A percentile compares a stretch with the other conserved stretches of the same genome.
Conservation (phyloP, 2,329 filamentous ascomycete species). For the Colletotrichum plurivorum region DNA sequence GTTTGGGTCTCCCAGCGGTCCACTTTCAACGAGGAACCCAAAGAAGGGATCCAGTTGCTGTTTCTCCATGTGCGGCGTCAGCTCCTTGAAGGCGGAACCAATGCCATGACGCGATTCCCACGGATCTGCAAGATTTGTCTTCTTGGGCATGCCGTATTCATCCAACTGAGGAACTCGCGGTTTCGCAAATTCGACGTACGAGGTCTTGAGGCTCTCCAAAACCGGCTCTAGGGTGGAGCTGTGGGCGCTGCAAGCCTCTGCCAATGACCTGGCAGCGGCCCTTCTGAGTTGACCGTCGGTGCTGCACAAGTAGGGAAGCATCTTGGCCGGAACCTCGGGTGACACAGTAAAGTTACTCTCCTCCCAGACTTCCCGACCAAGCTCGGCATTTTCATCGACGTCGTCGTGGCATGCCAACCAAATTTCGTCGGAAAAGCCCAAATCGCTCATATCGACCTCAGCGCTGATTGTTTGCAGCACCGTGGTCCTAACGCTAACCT, state of each 20-base stretch:
- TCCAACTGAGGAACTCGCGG: slow-evolving; percentile 88
- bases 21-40: slow-evolving; percentile 86
- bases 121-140: slow-evolving; percentile 87
- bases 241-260: slow-evolving; percentile 77
- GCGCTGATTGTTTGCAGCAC: slow-evolving; percentile 91
- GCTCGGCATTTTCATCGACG: slow-evolving; percentile 85
- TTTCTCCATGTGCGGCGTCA: slow-evolving; percentile 78
- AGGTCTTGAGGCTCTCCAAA: slow-evolving; percentile 75
- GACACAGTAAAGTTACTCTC: slow-evolving; percentile 86
- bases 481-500: slow-evolving; percentile 84
- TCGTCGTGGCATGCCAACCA: slow-evolving; percentile 96
- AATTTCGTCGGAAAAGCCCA: slow-evolving; percentile 88
- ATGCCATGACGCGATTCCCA: slow-evolving; percentile 95
- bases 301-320: slow-evolving; percentile 84
- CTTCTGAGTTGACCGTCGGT: slow-evolving; percentile 86
- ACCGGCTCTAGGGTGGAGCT: slow-evolving; percentile 72
- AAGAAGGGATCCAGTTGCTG: slow-evolving; percentile 83
- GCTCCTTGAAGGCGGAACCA: slow-evolving; percentile 86
- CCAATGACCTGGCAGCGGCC: slow-evolving; percentile 85
- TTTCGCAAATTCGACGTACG: slow-evolving; percentile 85
- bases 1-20: slow-evolving; percentile 88
- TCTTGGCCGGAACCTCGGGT: slow-evolving; percentile 73
- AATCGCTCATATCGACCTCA: slow-evolving; percentile 91
- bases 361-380: slow-evolving; percentile 93
- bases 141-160: slow-evolving; percentile 94